A percentile compares a stretch with the other conserved stretches of the same genome.
Conservation (phyloP, 257 asterid genomes). For the Solanum tarijense region DNA sequence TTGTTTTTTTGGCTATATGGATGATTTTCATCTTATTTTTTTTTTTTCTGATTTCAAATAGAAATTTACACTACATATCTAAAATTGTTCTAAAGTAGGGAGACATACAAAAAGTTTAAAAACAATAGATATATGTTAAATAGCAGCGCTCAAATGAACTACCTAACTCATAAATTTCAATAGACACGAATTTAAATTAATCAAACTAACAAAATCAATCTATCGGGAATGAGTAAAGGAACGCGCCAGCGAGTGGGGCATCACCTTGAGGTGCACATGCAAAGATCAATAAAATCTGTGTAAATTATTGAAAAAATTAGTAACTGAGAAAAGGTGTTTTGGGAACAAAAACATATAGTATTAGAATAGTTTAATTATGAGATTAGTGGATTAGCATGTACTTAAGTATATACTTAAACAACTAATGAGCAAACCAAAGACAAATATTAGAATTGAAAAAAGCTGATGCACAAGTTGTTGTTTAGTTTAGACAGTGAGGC, state of each 20-base stretch:
- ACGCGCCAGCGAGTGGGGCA: not conserved
- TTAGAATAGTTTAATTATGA: not conserved
- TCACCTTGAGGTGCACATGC: not conserved
- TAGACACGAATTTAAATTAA: not conserved
- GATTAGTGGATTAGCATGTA: not conserved
- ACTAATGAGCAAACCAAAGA: not conserved
- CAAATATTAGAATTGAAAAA: not conserved
- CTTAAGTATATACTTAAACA: not conserved
- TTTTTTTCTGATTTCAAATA: not conserved
- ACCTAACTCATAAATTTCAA: not conserved
- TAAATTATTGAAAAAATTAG: not conserved
- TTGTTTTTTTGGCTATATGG: not conserved
- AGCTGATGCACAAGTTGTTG: not conserved
- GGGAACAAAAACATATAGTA: not conserved
- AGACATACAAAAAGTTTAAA: not conserved
- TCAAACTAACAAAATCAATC: not conserved
- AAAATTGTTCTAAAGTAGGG: not conserved
- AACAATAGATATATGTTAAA: not conserved
- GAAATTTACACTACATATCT: not conserved
- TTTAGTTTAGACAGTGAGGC: not conserved
- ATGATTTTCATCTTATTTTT: fast-evolving
- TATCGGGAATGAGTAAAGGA: not conserved
- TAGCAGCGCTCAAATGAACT: not conserved
- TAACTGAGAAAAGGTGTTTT: not conserved
- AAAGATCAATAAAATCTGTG: not conserved